These are phyloP conservation scores for Wickerhamiella sergipiensis DNA, from an alignment of 805 yeast genomes.

Conservation along the genomic window DNA sequence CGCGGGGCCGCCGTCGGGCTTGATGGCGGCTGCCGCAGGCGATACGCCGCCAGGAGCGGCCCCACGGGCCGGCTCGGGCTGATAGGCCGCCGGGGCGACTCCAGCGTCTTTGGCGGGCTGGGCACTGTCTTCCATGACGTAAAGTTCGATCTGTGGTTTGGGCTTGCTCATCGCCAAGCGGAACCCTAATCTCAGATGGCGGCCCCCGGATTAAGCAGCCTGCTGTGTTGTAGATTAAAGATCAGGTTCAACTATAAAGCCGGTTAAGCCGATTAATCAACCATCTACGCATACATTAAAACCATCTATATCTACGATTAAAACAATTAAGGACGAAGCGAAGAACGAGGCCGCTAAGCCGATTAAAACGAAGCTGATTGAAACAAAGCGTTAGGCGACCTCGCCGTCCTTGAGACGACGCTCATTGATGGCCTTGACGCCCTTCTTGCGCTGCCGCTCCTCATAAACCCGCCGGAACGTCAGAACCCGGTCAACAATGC, in stretches of 20 bases:
- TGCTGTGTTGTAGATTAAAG: too few relatives aligned
- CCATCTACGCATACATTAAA: too few relatives aligned
- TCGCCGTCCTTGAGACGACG: slow-evolving; percentile 5
- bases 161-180: not conserved
- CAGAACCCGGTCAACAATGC: slow-evolving; percentile 64
- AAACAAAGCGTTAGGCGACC: too few relatives aligned
- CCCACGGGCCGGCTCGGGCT: not conserved
- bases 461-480: slow-evolving; percentile 56
- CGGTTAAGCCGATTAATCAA: too few relatives aligned
- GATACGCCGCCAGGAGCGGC: not conserved
- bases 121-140: slow-evolving; percentile 1
- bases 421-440: slow-evolving; percentile 57
- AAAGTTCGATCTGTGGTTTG: not conserved
- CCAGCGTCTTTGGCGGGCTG: not conserved
- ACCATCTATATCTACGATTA: too few relatives aligned
- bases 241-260: too few relatives aligned
- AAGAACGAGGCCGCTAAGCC: too few relatives aligned
- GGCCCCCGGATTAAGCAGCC: too few relatives aligned
- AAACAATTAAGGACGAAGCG: too few relatives aligned
- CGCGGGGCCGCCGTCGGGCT: not conserved
- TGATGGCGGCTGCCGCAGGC: not conserved
- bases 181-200: too few relatives aligned
- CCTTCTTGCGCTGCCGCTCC: slow-evolving; percentile 77
- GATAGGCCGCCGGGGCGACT: not conserved
- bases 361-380: too few relatives aligned